Conservation (phyloP, 106 monocot species). For the Iris macrosiphon region DNA sequence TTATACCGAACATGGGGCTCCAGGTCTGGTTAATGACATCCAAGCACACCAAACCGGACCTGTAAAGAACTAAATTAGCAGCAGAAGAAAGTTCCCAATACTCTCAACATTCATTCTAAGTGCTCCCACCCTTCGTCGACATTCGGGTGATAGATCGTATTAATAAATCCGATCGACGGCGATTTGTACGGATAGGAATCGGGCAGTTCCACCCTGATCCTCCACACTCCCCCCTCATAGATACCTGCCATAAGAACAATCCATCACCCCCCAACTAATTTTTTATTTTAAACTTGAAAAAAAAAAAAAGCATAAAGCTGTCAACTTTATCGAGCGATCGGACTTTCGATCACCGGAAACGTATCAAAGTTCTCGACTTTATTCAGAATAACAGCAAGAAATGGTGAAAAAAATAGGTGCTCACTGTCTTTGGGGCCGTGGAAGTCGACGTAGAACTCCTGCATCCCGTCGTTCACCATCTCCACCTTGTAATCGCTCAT, state of each 20-base stretch:
- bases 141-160: slow-evolving; percentile 67
- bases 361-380: neutral
- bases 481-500: slow-evolving; percentile 95
- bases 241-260: too few species aligned
- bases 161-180: slow-evolving; percentile 52
- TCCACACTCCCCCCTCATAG: slow-evolving; percentile 65
- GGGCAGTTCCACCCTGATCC: slow-evolving; percentile 52
- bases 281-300: too few species aligned
- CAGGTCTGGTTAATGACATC: slow-evolving; percentile 91
- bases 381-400: neutral
- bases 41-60: slow-evolving; percentile 87
- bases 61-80: slow-evolving; percentile 8
- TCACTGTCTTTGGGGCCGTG: slow-evolving; percentile 77
- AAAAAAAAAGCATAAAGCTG: too few species aligned
- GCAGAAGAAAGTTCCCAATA: neutral
- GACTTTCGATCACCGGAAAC: too few species aligned
- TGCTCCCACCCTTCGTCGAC: slow-evolving; percentile 81
- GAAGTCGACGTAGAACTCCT: slow-evolving; percentile 77
- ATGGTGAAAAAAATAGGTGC: neutral
- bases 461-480: slow-evolving; percentile 82
- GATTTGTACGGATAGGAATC: slow-evolving; percentile 72
- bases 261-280: too few species aligned
- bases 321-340: too few species aligned
- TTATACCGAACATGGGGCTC: slow-evolving; percentile 87
- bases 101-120: slow-evolving; percentile 22